phyloP scores from a whole-genome alignment of 2,329 filamentous ascomycete genomes.

The Calonectria ilicicola region DNA sequence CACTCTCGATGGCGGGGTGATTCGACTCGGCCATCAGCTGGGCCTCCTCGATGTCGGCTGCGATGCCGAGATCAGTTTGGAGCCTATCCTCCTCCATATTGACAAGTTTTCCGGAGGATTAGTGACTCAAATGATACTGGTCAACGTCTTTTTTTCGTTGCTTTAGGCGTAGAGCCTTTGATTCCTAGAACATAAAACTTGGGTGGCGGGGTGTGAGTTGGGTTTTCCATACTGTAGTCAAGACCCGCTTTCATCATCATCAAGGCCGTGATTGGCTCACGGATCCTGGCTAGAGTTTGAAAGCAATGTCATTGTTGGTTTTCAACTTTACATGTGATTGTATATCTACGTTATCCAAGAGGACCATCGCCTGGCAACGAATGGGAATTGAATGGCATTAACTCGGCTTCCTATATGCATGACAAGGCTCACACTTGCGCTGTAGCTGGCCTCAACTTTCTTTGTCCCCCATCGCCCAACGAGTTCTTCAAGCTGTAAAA shows the following conservation, averaged over 20 bases:
- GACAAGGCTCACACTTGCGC: slow-evolving; percentile 39
- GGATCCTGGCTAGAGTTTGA: neutral
- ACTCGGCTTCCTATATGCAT: slow-evolving; percentile 47
- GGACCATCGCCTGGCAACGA: slow-evolving; percentile 1
- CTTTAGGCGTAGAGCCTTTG: neutral
- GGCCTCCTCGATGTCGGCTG: slow-evolving; percentile 71
- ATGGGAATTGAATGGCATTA: slow-evolving; percentile 45
- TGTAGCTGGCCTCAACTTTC: slow-evolving; percentile 21
- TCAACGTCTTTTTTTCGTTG: neutral
- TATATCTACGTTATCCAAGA: slow-evolving; percentile 9
- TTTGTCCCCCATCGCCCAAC: slow-evolving; percentile 31
- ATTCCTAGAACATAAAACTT: slow-evolving; percentile 30
- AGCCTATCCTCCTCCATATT: slow-evolving; percentile 82
- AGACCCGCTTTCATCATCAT: slow-evolving; percentile 31
- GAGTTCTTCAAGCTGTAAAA: slow-evolving; percentile 33
- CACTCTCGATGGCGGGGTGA: slow-evolving; percentile 29
- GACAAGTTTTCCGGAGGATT: neutral
- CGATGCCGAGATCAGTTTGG: slow-evolving; percentile 76
- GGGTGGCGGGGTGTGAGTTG: slow-evolving; percentile 31
- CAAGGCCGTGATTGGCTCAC: slow-evolving; percentile 31
- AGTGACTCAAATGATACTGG: neutral
- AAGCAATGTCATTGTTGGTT: slow-evolving; percentile 41
- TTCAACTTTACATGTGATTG: slow-evolving; percentile 9
- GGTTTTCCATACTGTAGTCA: slow-evolving; percentile 35
- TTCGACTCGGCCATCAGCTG: slow-evolving; percentile 51